A percentile compares a stretch with the other conserved stretches of the same genome.
Conservation (phyloP, 1,284 basidiomycete genomes). For the Prillingera fragicola region DNA sequence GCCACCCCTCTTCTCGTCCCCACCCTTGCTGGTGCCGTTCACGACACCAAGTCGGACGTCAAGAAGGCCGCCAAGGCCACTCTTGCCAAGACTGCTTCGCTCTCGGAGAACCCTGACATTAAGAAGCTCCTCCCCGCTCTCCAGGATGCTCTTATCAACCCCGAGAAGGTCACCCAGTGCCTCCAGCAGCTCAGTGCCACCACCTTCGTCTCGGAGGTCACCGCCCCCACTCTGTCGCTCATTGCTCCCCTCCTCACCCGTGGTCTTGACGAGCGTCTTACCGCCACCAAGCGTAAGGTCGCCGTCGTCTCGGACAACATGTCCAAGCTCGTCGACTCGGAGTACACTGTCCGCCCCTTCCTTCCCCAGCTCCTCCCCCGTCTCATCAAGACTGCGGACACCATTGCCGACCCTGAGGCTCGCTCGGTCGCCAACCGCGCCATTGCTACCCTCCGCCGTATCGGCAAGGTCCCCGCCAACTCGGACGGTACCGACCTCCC, state of each 20-base stretch:
- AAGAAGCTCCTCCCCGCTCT: constrained; percentile 91
- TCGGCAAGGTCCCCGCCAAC: constrained; percentile 74
- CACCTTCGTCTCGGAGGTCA: constrained; percentile 99
- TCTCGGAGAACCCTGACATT: constrained; percentile 95
- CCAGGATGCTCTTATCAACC: constrained; percentile 93
- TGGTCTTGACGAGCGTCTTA: constrained; percentile 92
- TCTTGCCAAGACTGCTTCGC: constrained; percentile 49
- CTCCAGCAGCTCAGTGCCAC: constrained; percentile 95
- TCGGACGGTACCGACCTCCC: constrained; percentile 86
- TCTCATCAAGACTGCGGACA: constrained; percentile 84
- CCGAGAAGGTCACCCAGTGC: constrained; percentile 97
- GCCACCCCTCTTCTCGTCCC: constrained; percentile 97
- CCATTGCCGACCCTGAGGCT: constrained; percentile 92
- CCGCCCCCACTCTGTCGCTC: constrained; percentile 95
- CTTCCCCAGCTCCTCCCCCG: constrained; percentile 90
- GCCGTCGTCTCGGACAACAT: constrained; percentile 98
- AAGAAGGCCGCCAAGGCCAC: constrained; percentile 56
- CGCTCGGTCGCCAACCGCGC: constrained; percentile 82
- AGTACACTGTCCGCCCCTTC: constrained; percentile 92
- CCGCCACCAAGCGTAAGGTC: constrained; percentile 93
- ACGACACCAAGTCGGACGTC: constrained; percentile 99
- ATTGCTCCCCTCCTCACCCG: constrained; percentile 97
- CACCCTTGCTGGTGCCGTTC: constrained; percentile 90
- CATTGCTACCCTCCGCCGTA: constrained; percentile 86
- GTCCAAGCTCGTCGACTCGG: constrained; percentile 95